These are phyloP conservation scores for Orychophragmus violaceus DNA, from an alignment of 345 rosid genomes.

Conservation along the genomic window DNA sequence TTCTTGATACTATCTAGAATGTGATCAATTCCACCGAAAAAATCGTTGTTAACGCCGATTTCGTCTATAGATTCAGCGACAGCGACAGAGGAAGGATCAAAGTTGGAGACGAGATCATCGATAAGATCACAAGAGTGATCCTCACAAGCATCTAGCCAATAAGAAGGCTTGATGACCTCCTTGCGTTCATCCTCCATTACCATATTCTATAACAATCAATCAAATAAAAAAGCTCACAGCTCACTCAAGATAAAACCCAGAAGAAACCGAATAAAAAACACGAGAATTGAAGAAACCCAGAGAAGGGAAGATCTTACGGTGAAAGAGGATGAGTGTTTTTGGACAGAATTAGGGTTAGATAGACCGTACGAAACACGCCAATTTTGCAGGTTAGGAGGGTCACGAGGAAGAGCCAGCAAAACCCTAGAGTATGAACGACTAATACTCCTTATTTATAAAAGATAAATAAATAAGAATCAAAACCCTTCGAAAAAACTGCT, in stretches of 20 bases:
- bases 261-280: not conserved
- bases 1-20: slow-evolving; percentile 81
- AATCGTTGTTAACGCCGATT: slow-evolving; percentile 45
- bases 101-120: slow-evolving; percentile 53
- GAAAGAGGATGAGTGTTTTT: no score
- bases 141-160: slow-evolving; percentile 96
- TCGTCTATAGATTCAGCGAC: slow-evolving; percentile 39
- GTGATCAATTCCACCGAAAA: slow-evolving; percentile 92
- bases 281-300: slow-evolving; percentile 7
- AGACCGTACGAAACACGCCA: slow-evolving; percentile 86
- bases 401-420: slow-evolving; percentile 27
- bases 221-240: not conserved
- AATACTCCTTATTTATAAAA: no score
- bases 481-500: not conserved
- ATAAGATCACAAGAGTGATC: slow-evolving; percentile 66
- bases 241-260: not conserved
- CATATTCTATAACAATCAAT: not conserved
- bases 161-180: slow-evolving; percentile 46
- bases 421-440: slow-evolving; percentile 12
- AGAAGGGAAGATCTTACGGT: not conserved
- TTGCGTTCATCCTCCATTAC: slow-evolving; percentile 49
- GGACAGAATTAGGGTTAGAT: slow-evolving; percentile 63
- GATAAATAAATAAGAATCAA: not conserved
- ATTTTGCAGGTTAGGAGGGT: slow-evolving; percentile 27
- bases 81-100: slow-evolving; percentile 47